phyloP scores from a whole-genome alignment of 2,329 filamentous ascomycete species.

The Pleurostoma richardsiae region DNA sequence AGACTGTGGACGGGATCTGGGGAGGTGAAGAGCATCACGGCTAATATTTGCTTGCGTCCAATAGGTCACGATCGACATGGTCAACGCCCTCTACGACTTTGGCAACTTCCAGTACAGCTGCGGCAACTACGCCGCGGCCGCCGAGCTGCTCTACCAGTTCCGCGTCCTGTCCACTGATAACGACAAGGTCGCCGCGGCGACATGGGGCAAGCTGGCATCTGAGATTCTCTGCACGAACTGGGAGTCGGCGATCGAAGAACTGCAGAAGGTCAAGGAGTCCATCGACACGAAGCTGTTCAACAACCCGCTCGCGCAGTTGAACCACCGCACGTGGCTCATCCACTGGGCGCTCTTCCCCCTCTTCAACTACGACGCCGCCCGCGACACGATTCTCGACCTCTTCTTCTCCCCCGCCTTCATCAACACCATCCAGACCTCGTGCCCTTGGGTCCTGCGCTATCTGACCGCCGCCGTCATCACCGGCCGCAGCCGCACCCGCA shows the following conservation, averaged over 20 bases:
- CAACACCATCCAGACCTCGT: constrained; percentile 98
- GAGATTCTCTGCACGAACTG: constrained; percentile 95
- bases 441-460: constrained; percentile 95
- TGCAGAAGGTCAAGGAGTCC: constrained; percentile 82
- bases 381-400: constrained; percentile 87
- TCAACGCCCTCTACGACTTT: constrained; percentile 91
- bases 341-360: constrained; percentile 99
- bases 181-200: constrained; percentile 92
- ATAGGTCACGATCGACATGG: constrained; percentile 86
- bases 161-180: constrained; percentile 96
- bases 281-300: constrained; percentile 95
- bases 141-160: constrained; percentile 95
- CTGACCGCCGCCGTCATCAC: constrained; percentile 92
- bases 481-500: constrained; percentile 75
- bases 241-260: constrained; percentile 88
- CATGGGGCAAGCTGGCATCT: constrained; percentile 95
- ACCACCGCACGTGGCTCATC: constrained; percentile 93
- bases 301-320: constrained; percentile 91
- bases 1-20: background rate
- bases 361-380: constrained; percentile 93
- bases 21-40: background rate
- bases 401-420: constrained; percentile 98
- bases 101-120: constrained; percentile 98
- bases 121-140: constrained; percentile 84
- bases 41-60: background rate